Evolutionary conservation across 176 grass and related monocot genomes (phyloP), one percentile per base, ranked within the genome.

Genomic region (Paspalum vaginatum): DNA sequence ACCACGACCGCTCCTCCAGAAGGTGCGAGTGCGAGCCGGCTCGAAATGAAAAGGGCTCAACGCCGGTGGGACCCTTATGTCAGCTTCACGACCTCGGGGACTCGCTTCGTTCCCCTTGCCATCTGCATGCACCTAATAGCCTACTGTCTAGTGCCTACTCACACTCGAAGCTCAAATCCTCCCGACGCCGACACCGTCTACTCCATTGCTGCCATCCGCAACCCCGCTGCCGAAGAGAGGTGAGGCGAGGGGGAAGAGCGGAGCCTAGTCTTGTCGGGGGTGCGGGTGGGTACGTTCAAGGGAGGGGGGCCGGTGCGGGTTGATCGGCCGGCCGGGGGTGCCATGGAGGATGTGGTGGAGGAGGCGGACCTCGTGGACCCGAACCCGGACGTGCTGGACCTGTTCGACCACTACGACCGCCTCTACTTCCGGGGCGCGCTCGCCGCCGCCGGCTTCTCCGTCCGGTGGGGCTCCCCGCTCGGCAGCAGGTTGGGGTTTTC

Each of bases 351-450:
- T 0, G 16, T 1, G 47, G 12, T 77, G 79, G 45, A 8, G 74
- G 78, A 82, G 46, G 46, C 62, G 27, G 90, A 75, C 46, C 68
- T 64, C n/a, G 60, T 22, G 43, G 87, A 89, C 46, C 84, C 87
- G 22, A 86, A 54, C 39, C 84, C 88, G 66, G 89, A 95, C 78
- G 62, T 88, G 20, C 38, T 54, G 46, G 52, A 72, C 10, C 84
- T 95, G 51, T 95, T 95, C 83, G 7, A 38, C 9, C 79, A 89
- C 84, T 95, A 90, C 89, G 81, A 87, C 81, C 3, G 4, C 22
- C 81, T 87, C 84, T 95, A 95, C 89, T 95, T 95, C 89, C 86
- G 50, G 3, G 69, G 79, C 45, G 64, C 81, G 38, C 89, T 95
- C 44, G 84, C 40, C 11, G 82, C 49, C 60, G 87, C 71, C 15